Conservation (phyloP, 306 rosid genomes). For the Trichosanthes truncata region DNA sequence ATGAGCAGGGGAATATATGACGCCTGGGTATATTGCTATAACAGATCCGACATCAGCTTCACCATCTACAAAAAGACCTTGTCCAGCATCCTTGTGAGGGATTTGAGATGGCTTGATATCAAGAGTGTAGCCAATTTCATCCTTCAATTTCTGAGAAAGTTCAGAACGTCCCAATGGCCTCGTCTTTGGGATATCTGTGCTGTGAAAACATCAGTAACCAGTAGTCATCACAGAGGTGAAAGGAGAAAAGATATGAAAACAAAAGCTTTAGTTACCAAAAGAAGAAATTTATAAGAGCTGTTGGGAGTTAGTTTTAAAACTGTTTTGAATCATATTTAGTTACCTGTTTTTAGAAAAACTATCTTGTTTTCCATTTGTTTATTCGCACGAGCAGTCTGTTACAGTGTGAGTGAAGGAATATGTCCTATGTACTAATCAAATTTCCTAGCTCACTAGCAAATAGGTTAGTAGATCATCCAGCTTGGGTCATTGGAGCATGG, state of each 20-base stretch:
- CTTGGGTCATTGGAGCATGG: background rate
- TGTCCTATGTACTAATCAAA: background rate
- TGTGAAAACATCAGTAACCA: slow-evolving; percentile 37
- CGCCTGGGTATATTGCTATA: slow-evolving; percentile 77
- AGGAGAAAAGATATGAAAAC: background rate
- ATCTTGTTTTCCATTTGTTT: background rate
- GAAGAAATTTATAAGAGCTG: background rate
- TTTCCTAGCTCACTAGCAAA: background rate
- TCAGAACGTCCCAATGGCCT: slow-evolving; percentile 41
- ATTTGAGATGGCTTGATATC: slow-evolving; percentile 60
- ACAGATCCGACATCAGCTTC: slow-evolving; percentile 65
- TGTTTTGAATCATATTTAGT: background rate
- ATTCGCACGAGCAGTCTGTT: background rate
- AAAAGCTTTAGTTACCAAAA: background rate
- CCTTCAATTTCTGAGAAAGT: slow-evolving; percentile 53
- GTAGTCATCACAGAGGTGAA: slow-evolving; percentile 9
- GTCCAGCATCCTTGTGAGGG: slow-evolving; percentile 69
- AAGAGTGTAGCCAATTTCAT: slow-evolving; percentile 64
- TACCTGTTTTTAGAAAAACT: background rate
- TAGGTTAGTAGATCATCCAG: background rate
- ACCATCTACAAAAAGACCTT: slow-evolving; percentile 69
- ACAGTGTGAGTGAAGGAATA: background rate
- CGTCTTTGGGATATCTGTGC: slow-evolving; percentile 62
- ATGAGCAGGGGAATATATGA: slow-evolving; percentile 69
- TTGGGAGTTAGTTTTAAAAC: background rate